Conservation (phyloP, 306 rosid genomes). For the Acacia melanoxylon region DNA sequence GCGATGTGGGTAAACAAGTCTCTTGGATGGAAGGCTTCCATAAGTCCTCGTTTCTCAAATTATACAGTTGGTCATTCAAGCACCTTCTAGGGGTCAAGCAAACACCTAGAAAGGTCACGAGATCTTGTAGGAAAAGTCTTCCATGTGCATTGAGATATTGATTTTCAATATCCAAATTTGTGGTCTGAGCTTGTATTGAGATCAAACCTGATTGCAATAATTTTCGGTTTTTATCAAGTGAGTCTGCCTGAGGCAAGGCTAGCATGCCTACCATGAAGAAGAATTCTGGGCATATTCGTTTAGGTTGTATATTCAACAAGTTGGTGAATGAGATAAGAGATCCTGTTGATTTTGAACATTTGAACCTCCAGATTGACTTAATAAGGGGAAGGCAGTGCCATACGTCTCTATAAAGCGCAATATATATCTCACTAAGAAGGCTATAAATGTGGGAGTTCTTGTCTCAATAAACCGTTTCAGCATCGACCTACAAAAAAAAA, state of each 20-base stretch:
- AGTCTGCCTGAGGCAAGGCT: constrained; percentile 45
- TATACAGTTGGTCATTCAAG: constrained; percentile 53
- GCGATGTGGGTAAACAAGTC: no score
- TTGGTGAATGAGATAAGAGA: constrained; percentile 64
- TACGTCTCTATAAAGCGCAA: constrained; percentile 83
- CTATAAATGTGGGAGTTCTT: no score
- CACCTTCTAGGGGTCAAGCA: no score
- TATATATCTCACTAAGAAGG: constrained; percentile 74
- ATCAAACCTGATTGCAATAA: constrained; percentile 15
- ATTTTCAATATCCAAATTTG: constrained; percentile 35
- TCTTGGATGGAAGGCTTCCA: constrained; percentile 76
- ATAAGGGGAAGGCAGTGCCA: constrained; percentile 54
- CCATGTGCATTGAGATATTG: constrained; percentile 29
- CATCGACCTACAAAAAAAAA: no score
- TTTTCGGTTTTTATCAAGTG: constrained; percentile 19
- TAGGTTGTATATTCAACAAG: constrained; percentile 70
- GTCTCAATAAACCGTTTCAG: no score
- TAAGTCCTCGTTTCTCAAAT: constrained; percentile 76
- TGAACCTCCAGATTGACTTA: constrained; percentile 58
- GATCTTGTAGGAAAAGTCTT: constrained; percentile 34
- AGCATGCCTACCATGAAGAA: constrained; percentile 67
- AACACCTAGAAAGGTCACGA: no score
- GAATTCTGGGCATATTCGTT: constrained; percentile 57
- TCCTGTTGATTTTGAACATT: constrained; percentile 80
- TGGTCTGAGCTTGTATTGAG: constrained; percentile 31